Conservation (phyloP, 345 rosid genomes). For the Bretschneidera sinensis region DNA sequence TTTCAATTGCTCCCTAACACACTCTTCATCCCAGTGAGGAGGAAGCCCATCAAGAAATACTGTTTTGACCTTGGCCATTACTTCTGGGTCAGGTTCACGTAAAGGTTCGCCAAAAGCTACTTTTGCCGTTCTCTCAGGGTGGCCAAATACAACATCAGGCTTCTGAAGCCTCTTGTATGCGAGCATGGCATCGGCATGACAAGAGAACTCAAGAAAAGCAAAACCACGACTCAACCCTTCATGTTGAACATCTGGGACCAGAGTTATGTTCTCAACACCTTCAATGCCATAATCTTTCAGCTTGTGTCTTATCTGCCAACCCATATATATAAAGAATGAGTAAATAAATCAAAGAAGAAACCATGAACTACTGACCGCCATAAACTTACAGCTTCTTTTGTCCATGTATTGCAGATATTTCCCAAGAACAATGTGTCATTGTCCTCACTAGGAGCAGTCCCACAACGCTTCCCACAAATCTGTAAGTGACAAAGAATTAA, state of each 20-base stretch:
- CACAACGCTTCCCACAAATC: conserved; percentile 64
- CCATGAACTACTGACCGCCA: conserved; percentile 4
- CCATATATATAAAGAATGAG: conserved; percentile 16
- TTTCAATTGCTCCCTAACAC: conserved; percentile 35
- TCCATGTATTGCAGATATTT: conserved; percentile 67
- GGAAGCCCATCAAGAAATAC: conserved; percentile 66
- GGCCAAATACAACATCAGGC: conserved; percentile 64
- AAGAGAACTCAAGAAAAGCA: conserved; percentile 61
- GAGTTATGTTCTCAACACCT: conserved; percentile 49
- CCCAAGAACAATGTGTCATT: conserved; percentile 60
- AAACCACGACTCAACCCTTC: conserved; percentile 69
- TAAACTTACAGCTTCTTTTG: conserved; percentile 60
- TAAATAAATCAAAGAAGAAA: conserved; percentile 7
- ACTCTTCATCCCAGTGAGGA: conserved; percentile 57
- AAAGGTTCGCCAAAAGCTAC: conserved; percentile 69
- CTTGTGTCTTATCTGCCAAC: conserved; percentile 49
- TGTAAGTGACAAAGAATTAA: conserved; percentile 17
- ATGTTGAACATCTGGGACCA: conserved; percentile 52
- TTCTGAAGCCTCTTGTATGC: conserved; percentile 64
- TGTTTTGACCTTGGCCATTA: conserved; percentile 63
- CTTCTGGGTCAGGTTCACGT: conserved; percentile 59
- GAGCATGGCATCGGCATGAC: conserved; percentile 59
- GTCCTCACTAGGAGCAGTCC: conserved; percentile 65
- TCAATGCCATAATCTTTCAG: conserved; percentile 50
- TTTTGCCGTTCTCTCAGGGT: conserved; percentile 59